Percentiles rank a stretch among this genome's conserved stretches.
phyloP scores from a whole-genome alignment of 1,284 basidiomycete species.

The Ustilago lituana region DNA sequence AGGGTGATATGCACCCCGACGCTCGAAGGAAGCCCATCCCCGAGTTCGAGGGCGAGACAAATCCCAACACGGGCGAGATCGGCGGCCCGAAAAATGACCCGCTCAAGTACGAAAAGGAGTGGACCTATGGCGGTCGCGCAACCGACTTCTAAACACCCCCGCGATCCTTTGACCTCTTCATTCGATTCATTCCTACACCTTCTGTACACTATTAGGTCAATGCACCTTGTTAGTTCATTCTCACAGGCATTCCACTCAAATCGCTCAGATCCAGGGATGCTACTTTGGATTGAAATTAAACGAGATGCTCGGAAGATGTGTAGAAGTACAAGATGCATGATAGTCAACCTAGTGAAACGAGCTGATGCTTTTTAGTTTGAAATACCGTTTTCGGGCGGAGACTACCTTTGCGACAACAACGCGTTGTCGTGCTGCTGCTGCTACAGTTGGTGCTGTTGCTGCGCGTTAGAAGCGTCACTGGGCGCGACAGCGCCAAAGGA shows the following conservation, averaged over 20 bases:
- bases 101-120: constrained; percentile 67
- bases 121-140: constrained; percentile 66
- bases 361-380: no score
- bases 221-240: no score
- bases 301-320: constrained; percentile 7
- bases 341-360: background rate
- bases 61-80: constrained; percentile 72
- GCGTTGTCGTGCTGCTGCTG: background rate
- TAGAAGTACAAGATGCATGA: constrained; percentile 35
- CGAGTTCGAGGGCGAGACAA: constrained; percentile 72
- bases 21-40: constrained; percentile 64
- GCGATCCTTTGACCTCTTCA: background rate
- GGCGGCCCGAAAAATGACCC: constrained; percentile 73
- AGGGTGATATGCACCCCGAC: constrained; percentile 67
- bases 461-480: background rate
- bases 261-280: no score
- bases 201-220: constrained; percentile 12
- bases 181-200: background rate
- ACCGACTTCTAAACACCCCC: constrained; percentile 56
- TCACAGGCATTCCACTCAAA: no score
- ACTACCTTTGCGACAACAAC: no score
- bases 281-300: background rate
- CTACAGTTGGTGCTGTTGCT: background rate
- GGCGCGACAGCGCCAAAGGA: constrained; percentile 14
- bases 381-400: no score